Evolutionary conservation across 225 moss, liverwort and hornwort genomes (phyloP), one percentile per base, ranked within the genome.

Genomic region (Takakia lepidozioides): DNA sequence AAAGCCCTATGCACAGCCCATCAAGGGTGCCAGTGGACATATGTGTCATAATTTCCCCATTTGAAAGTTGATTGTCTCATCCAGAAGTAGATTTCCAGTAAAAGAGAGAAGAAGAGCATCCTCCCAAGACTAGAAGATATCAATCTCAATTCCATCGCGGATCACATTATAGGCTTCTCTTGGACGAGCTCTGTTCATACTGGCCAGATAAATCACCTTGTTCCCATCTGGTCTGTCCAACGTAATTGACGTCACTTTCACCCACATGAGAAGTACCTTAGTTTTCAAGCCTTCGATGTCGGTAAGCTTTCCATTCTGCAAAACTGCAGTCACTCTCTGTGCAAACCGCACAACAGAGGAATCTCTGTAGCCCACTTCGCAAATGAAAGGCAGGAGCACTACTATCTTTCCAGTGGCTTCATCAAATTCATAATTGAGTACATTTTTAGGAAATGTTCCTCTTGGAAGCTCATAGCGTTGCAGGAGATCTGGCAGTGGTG

Each of bases 261-360:
- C 82, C 98, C 98, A 99, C 64, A 91, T 87, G 74, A 99, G 71
- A 72, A 91, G 66, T 24, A 91, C 68, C 74, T 99, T 91, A 46
- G 98, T 91, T 58, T 99, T 99, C 57, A 99, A 54, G 4, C 98
- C 98, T 36, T 99, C 98, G 19, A 99, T 70, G 39, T 83, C 74
- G 29, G 85, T 80, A 23, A 99, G 61, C 23, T 73, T 80, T 2
- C 87, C 83, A 19, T 54, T 81, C 35, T 66, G 66, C 27, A 99
- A 63, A 25, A 43, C 56, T 18, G 79, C 87, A 1, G 91, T 91
- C 6, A 99, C 74, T 62, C 63, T 65, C 60, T n/a, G 82, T 56
- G 70, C 76, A 27, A 61, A 91, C 16, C 91, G 80, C 34, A 99
- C 70, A 8, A 99, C 30, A 19, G 98, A 91, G 1, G 87, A 83